These are phyloP conservation scores for Fragaria ananassa DNA, from an alignment of 306 rosid genomes.

Conservation along the genomic window DNA sequence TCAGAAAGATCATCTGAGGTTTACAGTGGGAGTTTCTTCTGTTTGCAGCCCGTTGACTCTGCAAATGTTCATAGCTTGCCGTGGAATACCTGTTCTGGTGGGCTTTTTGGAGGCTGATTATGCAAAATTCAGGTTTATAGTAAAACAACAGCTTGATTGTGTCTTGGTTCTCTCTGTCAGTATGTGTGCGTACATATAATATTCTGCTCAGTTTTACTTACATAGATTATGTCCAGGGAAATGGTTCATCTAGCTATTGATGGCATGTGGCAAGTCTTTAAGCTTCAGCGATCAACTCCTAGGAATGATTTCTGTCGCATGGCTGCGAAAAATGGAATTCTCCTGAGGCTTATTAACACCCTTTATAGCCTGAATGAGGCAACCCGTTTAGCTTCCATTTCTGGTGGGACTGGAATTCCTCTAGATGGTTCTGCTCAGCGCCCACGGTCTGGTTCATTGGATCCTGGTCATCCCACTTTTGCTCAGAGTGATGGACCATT, in stretches of 20 bases:
- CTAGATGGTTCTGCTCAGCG: constrained; percentile 71
- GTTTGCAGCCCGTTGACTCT: constrained; percentile 84
- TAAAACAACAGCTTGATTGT: background rate
- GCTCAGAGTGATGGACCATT: constrained; percentile 55
- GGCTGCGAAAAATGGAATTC: constrained; percentile 93
- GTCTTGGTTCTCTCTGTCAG: background rate
- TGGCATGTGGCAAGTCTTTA: constrained; percentile 99
- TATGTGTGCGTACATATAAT: background rate
- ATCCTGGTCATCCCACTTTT: constrained; percentile 57
- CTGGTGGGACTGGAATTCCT: constrained; percentile 73
- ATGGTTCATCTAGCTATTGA: constrained; percentile 99
- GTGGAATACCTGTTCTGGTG: constrained; percentile 97
- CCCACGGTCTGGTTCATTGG: constrained; percentile 78
- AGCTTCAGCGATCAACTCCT: constrained; percentile 95
- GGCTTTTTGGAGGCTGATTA: constrained; percentile 98
- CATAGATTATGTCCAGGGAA: constrained; percentile 50
- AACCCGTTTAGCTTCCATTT: constrained; percentile 76
- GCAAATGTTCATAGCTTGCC: constrained; percentile 99
- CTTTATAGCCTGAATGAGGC: constrained; percentile 98
- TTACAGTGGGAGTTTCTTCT: constrained; percentile 21
- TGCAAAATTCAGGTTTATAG: constrained; percentile 89
- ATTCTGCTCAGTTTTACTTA: background rate
- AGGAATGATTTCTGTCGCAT: constrained; percentile 95
- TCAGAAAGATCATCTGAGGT: constrained; percentile 5
- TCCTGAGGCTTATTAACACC: constrained; percentile 91